A percentile compares a stretch with the other conserved stretches of the same genome.
Conservation (phyloP, 371 early-diverging fungal species). For the Haplosporangium sp. region DNA sequence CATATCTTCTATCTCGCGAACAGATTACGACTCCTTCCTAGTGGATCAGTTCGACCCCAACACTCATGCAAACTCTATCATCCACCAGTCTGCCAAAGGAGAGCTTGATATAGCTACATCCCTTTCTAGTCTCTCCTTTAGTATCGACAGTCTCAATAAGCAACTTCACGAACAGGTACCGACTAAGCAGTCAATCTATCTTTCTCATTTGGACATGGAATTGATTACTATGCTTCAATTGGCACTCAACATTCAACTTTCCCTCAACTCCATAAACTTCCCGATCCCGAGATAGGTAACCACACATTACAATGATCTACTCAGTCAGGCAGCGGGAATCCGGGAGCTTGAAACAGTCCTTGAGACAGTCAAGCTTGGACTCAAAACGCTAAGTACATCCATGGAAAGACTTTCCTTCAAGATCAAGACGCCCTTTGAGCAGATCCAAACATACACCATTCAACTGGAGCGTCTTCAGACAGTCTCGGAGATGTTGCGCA, state of each 20-base stretch:
- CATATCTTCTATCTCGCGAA: neutral
- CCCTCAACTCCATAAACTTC: neutral
- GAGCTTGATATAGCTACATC: slow-evolving; percentile 74
- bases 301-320: slow-evolving; percentile 74
- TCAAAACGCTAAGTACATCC: slow-evolving; percentile 67
- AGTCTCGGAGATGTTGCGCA: slow-evolving; percentile 73
- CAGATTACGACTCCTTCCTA: slow-evolving; percentile 73
- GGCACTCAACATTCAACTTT: neutral
- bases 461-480: slow-evolving; percentile 75
- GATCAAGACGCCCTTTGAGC: slow-evolving; percentile 71
- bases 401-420: slow-evolving; percentile 71
- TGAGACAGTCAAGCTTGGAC: slow-evolving; percentile 66
- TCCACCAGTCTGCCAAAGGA: slow-evolving; percentile 64
- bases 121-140: slow-evolving; percentile 77
- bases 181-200: neutral
- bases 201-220: neutral
- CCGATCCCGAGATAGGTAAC: slow-evolving; percentile 69
- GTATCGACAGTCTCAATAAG: slow-evolving; percentile 81
- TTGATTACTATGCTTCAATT: neutral
- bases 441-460: slow-evolving; percentile 66
- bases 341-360: slow-evolving; percentile 71
- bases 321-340: slow-evolving; percentile 79
- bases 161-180: slow-evolving; percentile 82
- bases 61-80: slow-evolving; percentile 65
- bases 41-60: slow-evolving; percentile 72